Percentiles rank a stretch among this genome's conserved stretches.
Conservation (phyloP, 2,329 filamentous ascomycete genomes). For the Teratosphaeria viscida region DNA sequence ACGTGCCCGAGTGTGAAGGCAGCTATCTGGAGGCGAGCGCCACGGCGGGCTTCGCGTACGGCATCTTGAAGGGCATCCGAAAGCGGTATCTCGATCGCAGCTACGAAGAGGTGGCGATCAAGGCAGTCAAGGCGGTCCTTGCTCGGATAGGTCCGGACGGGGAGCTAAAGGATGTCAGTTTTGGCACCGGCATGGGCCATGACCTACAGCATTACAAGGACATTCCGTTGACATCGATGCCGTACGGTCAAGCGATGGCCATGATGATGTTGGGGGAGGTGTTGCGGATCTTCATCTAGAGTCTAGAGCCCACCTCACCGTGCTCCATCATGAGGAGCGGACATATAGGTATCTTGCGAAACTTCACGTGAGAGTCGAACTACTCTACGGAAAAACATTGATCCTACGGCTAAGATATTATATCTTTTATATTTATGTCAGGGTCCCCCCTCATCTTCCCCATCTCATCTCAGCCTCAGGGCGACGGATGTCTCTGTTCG, state of each 20-base stretch:
- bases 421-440: too few species aligned
- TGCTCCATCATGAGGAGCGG: neutral
- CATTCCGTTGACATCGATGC: slow-evolving; percentile 69
- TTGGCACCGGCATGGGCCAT: slow-evolving; percentile 68
- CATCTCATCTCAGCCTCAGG: neutral
- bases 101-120: slow-evolving; percentile 52
- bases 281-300: slow-evolving; percentile 47
- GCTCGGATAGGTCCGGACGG: slow-evolving; percentile 55
- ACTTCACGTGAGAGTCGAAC: too few species aligned
- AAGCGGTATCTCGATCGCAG: slow-evolving; percentile 61
- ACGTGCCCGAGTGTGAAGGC: slow-evolving; percentile 53
- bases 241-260: slow-evolving; percentile 75
- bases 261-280: slow-evolving; percentile 73
- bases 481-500: neutral
- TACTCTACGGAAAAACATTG: neutral
- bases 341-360: too few species aligned
- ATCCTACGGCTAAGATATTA: neutral
- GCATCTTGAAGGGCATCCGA: slow-evolving; percentile 62
- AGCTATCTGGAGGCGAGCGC: slow-evolving; percentile 70
- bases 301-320: too few species aligned
- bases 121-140: slow-evolving; percentile 57
- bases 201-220: slow-evolving; percentile 66
- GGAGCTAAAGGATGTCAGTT: slow-evolving; percentile 64
- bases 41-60: slow-evolving; percentile 71
- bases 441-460: neutral